A percentile compares a stretch with the other conserved stretches of the same genome.
Conservation (phyloP, 148 eudicot species). For the Nyssa sinensis region DNA sequence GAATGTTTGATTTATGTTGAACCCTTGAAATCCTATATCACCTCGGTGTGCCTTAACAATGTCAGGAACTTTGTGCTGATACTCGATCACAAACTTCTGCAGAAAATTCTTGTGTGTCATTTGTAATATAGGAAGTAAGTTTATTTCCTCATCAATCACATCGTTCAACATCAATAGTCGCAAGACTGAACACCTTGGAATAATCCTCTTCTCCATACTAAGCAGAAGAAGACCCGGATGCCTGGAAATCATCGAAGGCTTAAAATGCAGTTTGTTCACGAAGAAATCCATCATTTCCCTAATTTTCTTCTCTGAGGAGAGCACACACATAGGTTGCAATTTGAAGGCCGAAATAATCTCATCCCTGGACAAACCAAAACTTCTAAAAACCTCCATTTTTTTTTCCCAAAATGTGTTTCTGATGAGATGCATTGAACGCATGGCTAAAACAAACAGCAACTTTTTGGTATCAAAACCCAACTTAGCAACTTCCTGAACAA, state of each 20-base stretch:
- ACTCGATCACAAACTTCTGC: background rate
- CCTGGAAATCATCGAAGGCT: background rate
- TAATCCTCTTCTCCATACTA: constrained; percentile 18
- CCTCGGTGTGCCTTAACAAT: constrained; percentile 1
- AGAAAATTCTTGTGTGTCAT: background rate
- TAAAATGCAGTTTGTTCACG: constrained; percentile 4
- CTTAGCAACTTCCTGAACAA: background rate
- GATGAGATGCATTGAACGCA: background rate
- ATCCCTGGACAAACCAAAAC: constrained; percentile 16
- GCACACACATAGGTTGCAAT: background rate
- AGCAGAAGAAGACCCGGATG: background rate
- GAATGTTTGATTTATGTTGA: background rate
- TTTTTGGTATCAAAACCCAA: constrained; percentile 14
- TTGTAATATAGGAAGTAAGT: background rate
- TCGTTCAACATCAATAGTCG: background rate
- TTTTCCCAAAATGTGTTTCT: background rate
- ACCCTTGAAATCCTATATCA: background rate
- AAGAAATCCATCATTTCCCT: constrained; percentile 5
- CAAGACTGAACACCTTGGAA: constrained; percentile 20
- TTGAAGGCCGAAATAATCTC: constrained; percentile 4
- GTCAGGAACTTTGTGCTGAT: background rate
- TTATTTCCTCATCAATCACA: background rate
- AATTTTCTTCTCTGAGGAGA: constrained; percentile 4
- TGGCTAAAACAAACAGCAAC: constrained; percentile 5
- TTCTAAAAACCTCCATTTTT: background rate